These are phyloP conservation scores for Exophiala bonariae DNA, from an alignment of 2,329 filamentous ascomycete genomes.

Conservation along the genomic window DNA sequence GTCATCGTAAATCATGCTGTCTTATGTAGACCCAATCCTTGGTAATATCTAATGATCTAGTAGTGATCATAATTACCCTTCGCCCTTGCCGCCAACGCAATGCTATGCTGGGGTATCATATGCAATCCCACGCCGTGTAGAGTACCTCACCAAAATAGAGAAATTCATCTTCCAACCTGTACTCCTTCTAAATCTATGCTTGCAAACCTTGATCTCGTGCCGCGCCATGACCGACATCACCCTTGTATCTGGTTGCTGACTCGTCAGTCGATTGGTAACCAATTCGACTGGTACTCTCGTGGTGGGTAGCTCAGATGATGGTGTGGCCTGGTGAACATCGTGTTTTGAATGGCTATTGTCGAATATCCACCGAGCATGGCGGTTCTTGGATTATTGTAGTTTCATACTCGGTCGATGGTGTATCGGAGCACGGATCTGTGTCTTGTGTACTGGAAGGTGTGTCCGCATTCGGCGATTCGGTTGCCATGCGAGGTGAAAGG, in stretches of 20 bases:
- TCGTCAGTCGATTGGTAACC: slow-evolving; percentile 9
- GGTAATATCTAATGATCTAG: too few species aligned
- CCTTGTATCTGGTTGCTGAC: slow-evolving; percentile 12
- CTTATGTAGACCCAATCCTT: too few species aligned
- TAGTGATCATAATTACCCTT: too few species aligned
- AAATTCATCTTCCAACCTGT: slow-evolving; percentile 14
- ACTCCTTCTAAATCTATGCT: slow-evolving; percentile 23
- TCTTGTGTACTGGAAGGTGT: slow-evolving; percentile 28
- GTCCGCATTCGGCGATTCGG: slow-evolving; percentile 13
- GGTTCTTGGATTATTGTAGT: slow-evolving; percentile 2
- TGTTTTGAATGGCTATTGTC: neutral
- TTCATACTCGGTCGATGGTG: neutral
- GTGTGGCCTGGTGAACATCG: slow-evolving; percentile 7
- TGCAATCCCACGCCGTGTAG: slow-evolving; percentile 22
- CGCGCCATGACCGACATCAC: slow-evolving; percentile 24
- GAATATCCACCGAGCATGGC: too few species aligned
- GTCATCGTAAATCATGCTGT: too few species aligned
- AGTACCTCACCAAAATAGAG: slow-evolving; percentile 22
- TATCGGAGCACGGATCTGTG: slow-evolving; percentile 23
- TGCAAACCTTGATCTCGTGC: slow-evolving; percentile 26
- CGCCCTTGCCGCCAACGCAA: slow-evolving; percentile 19
- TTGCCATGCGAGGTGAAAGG: slow-evolving; percentile 10
- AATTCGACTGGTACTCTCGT: slow-evolving; percentile 26
- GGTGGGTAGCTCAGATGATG: slow-evolving; percentile 12
- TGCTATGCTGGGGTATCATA: slow-evolving; percentile 24